Evolutionary conservation across 2,329 filamentous ascomycete genomes (phyloP).

Genomic region (Ustilaginoidea virens): DNA sequence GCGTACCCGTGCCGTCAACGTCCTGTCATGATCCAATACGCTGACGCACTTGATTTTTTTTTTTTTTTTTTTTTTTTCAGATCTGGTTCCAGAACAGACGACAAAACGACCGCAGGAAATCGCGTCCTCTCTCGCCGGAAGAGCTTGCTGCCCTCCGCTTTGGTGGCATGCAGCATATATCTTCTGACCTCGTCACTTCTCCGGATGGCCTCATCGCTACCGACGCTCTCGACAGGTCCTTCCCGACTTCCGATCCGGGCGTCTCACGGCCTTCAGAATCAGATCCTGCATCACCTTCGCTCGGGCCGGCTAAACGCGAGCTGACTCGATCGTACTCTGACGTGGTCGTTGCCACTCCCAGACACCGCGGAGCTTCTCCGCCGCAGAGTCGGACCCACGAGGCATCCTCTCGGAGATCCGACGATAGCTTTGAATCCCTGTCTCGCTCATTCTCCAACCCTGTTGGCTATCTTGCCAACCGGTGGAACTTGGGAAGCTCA

Average conservation of each 20-base stretch:
- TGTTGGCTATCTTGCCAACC: slow-evolving; percentile 37
- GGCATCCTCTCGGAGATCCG: slow-evolving; percentile 13
- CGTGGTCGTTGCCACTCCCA: slow-evolving; percentile 12
- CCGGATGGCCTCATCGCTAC: slow-evolving; percentile 11
- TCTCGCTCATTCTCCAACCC: slow-evolving; percentile 27
- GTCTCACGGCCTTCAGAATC: slow-evolving; percentile 11
- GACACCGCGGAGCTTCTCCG: slow-evolving; percentile 3
- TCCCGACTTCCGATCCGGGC: slow-evolving; percentile 13
- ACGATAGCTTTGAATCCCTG: slow-evolving; percentile 13
- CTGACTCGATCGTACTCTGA: slow-evolving; percentile 7
- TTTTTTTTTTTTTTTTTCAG: too few relatives aligned
- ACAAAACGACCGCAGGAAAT: slow-evolving; percentile 84
- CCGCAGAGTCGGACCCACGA: slow-evolving; percentile 13
- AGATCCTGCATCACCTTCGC: slow-evolving; percentile 10
- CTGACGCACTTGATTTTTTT: too few relatives aligned
- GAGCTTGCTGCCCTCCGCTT: slow-evolving; percentile 51
- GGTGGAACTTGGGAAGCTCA: slow-evolving; percentile 38
- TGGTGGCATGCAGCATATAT: slow-evolving; percentile 35
- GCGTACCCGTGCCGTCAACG: too few relatives aligned
- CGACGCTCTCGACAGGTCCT: slow-evolving; percentile 10
- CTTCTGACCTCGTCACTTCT: slow-evolving; percentile 25
- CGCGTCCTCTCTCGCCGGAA: slow-evolving; percentile 64
- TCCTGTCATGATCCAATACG: background rate
- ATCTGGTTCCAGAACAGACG: slow-evolving; percentile 97
- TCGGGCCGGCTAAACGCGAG: slow-evolving; percentile 3